Evolutionary conservation across 192 early-diverging fungal species (phyloP).

Genomic region (Spizellomyces sp.): DNA sequence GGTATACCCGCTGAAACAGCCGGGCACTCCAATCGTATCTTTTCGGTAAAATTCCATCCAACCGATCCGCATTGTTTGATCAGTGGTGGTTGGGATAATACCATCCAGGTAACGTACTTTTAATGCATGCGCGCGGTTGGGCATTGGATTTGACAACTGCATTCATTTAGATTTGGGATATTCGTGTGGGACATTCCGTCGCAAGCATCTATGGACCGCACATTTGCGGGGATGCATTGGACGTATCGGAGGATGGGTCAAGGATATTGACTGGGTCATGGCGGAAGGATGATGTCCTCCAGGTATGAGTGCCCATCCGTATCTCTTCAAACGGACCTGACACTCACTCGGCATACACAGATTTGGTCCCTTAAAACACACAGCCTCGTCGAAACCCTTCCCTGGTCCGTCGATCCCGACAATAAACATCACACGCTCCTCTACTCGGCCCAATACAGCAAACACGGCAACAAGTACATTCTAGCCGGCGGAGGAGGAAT

Average conservation of each 20-base stretch:
- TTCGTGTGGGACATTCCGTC: conserved; percentile 42
- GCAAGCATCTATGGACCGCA: conserved; percentile 56
- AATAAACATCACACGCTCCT: conserved; percentile 26
- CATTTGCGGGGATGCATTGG: conserved; percentile 60
- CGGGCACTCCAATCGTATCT: conserved; percentile 57
- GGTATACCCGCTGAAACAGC: conserved; percentile 31
- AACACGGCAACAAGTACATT: conserved; percentile 32
- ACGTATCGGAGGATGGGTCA: conserved; percentile 36
- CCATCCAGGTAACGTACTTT: conserved; percentile 39
- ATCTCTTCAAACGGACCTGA: neutral
- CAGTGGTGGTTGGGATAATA: conserved; percentile 63
- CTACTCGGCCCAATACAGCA: conserved; percentile 41
- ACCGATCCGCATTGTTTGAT: conserved; percentile 45
- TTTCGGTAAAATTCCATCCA: conserved; percentile 59
- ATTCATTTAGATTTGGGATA: conserved; percentile 53
- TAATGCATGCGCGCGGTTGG: neutral
- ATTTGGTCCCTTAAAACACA: conserved; percentile 41
- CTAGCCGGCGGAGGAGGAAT: conserved; percentile 46
- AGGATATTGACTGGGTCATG: conserved; percentile 50
- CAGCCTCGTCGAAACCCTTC: conserved; percentile 39
- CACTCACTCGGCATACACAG: conserved; percentile 1
- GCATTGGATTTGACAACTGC: neutral
- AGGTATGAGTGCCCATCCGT: conserved; percentile 31
- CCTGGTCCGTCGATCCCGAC: conserved; percentile 44
- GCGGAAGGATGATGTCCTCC: conserved; percentile 41